phyloP scores from a whole-genome alignment of 331 rosid species.

The Quercus lobata region DNA sequence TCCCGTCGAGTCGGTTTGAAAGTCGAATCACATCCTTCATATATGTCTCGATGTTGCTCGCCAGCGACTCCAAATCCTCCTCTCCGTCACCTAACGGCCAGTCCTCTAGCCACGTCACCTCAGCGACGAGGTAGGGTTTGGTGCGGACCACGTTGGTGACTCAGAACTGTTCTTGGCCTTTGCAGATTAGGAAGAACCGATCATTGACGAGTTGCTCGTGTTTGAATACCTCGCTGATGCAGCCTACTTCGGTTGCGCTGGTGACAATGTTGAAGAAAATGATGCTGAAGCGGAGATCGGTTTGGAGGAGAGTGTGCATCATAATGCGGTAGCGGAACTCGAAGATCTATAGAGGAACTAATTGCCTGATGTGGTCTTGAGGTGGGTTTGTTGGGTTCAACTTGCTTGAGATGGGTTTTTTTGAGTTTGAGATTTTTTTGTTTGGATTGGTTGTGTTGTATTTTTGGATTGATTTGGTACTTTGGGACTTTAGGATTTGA shows the following conservation, averaged over 20 bases:
- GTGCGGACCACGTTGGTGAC: constrained; percentile 63
- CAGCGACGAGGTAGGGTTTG: constrained; percentile 85
- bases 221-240: constrained; percentile 89
- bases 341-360: constrained; percentile 78
- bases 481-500: too few relatives aligned
- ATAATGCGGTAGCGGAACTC: constrained; percentile 97
- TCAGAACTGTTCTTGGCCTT: constrained; percentile 93
- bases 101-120: constrained; percentile 94
- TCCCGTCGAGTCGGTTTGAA: constrained; percentile 85
- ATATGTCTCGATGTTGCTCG: constrained; percentile 72
- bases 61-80: constrained; percentile 60
- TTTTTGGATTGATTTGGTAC: too few relatives aligned
- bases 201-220: constrained; percentile 96
- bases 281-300: constrained; percentile 96
- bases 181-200: constrained; percentile 89
- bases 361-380: too few relatives aligned
- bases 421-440: too few relatives aligned
- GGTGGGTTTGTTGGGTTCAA: too few relatives aligned
- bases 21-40: constrained; percentile 95
- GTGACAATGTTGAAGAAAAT: constrained; percentile 68
- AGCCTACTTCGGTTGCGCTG: constrained; percentile 77
- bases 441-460: too few relatives aligned
- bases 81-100: constrained; percentile 59
- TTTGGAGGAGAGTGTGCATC: constrained; percentile 98
- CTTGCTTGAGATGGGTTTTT: too few relatives aligned